A percentile compares a stretch with the other conserved stretches of the same genome.
phyloP scores from a whole-genome alignment of 352 stramenopile species.

The Thalassiosira ordinaria region DNA sequence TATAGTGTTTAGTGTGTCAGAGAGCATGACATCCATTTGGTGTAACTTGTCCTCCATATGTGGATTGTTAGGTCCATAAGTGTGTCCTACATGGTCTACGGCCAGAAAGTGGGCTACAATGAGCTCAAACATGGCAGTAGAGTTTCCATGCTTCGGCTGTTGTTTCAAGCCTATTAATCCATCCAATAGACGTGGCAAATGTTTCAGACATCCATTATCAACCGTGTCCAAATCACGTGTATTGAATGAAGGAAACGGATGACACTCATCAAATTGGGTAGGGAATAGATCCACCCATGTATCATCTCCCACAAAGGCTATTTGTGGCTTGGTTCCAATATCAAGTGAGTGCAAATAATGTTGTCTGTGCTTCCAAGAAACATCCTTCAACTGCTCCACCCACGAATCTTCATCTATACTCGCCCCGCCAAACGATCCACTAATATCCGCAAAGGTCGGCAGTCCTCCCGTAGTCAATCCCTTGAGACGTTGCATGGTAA shows the following conservation, averaged over 20 bases:
- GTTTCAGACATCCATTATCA: conserved; percentile 89
- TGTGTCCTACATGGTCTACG: conserved; percentile 98
- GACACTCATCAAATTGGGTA: conserved; percentile 90
- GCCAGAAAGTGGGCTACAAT: conserved; percentile 89
- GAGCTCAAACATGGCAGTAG: conserved; percentile 70
- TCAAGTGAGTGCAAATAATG: conserved; percentile 16
- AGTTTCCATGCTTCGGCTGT: conserved; percentile 19
- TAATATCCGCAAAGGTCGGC: conserved; percentile 97
- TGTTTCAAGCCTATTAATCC: conserved; percentile 50
- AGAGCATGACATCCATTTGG: conserved; percentile 94
- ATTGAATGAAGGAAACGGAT: conserved; percentile 97
- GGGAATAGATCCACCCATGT: conserved; percentile 96
- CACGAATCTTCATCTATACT: conserved; percentile 96
- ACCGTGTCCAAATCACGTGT: conserved; percentile 98
- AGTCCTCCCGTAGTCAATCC: conserved; percentile 96
- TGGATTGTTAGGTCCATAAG: conserved; percentile 92
- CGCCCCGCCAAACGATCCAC: conserved; percentile 71
- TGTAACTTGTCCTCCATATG: conserved; percentile 95
- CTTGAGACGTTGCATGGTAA: conserved; percentile 98
- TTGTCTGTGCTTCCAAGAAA: conserved; percentile 21
- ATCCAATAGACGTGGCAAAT: conserved; percentile 70
- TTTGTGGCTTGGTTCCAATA: conserved; percentile 39
- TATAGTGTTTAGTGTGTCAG: conserved; percentile 85
- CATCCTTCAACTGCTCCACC: conserved; percentile 88
- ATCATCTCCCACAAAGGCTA: conserved; percentile 99